These are phyloP conservation scores for Vicia sativa DNA, from an alignment of 306 rosid species.

Conservation along the genomic window DNA sequence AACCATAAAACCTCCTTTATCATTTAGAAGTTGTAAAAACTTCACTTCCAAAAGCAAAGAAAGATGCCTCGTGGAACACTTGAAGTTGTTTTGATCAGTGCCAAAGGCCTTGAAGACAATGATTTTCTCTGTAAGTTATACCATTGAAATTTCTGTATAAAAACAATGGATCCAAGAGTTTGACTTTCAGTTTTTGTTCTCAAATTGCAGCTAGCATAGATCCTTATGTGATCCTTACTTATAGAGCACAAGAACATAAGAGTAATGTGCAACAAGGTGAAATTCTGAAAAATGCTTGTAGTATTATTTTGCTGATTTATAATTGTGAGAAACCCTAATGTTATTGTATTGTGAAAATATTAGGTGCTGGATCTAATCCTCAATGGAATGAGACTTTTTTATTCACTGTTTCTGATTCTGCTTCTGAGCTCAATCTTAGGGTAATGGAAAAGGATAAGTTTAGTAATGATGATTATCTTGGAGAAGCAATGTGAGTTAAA, in stretches of 20 bases:
- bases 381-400: constrained; percentile 55
- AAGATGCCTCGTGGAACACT: constrained; percentile 57
- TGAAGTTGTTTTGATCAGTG: constrained; percentile 56
- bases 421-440: constrained; percentile 42
- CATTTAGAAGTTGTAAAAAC: constrained; percentile 14
- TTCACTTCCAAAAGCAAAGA: constrained; percentile 17
- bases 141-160: constrained; percentile 5
- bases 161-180: constrained; percentile 16
- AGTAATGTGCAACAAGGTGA: constrained; percentile 52
- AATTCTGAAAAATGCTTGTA: neutral
- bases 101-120: constrained; percentile 44
- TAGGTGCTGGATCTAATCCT: constrained; percentile 51
- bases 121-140: constrained; percentile 50
- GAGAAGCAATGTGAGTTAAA: constrained; percentile 46
- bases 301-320: neutral
- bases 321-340: neutral
- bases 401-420: constrained; percentile 47
- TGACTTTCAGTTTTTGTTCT: constrained; percentile 25
- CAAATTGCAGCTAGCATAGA: constrained; percentile 44
- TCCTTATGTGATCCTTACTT: constrained; percentile 53
- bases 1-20: neutral
- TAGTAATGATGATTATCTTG: constrained; percentile 45
- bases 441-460: constrained; percentile 51
- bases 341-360: constrained; percentile 5
- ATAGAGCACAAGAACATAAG: constrained; percentile 44